Evolutionary conservation across 108 stramenopile species (phyloP), one percentile per base, ranked within the genome.

Genomic region (Pseudonitzschia multiseries): DNA sequence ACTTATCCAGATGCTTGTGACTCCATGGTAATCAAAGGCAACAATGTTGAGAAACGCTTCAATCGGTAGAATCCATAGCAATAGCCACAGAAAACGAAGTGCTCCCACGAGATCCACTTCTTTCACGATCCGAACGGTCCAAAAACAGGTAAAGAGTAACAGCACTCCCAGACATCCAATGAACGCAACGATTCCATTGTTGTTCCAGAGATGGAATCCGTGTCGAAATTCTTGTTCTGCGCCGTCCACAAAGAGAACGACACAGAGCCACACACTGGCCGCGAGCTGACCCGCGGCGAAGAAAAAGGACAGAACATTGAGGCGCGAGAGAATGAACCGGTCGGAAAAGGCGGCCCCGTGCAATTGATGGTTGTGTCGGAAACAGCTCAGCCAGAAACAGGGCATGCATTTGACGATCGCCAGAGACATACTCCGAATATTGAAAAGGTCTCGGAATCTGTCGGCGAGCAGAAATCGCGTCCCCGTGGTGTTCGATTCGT

Each of bases 51-150:
- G 76, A 60, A 76, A 80, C 24, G 76, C 59, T 59, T 73, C 72
- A 56, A 79, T 66, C 24, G 79, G 79, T 51, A 77, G 29, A 24
- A 76, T 65, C 86, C 87, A 93, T 26, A 88, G 78, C 46, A 93
- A 53, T 24, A 71, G 67, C 93, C 93, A 93, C 65, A 91, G 74
- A 54, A 83, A 94, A 17, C 89, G 81, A 73, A 91, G 84, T 26
- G 85, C 82, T 21, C 85, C 84, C 28, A 88, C 69, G 41, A 94
- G 46, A 79, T 94, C 89, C 20, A 94, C 89, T 32, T 87, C 75
- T 62, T 79, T 77, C 14, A 94, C 72, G 3, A 84, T 84, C 15
- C 84, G 78, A 51, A 85, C 74, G 0, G 89, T 85, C 43, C 87
- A 70, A 44, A 83, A 65, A 12, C 79, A 82, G 13, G 82, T 80